Evolutionary conservation across 2,329 filamentous ascomycete species (phyloP).

Genomic region (Aspergillus quadricinctus): DNA sequence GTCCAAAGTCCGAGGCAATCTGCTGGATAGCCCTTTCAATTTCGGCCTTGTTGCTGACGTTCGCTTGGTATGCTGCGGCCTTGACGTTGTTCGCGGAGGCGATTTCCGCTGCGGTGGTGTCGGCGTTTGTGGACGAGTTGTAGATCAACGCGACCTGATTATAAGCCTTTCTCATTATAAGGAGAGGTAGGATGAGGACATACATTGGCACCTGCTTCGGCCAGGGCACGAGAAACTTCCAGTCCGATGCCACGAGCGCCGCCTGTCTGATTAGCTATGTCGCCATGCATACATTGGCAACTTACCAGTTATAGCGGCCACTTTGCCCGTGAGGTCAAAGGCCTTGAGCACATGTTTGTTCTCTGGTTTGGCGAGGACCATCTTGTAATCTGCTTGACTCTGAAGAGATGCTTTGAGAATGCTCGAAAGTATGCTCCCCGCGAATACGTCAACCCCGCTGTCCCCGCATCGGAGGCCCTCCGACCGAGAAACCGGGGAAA

Average conservation of each 20-base stretch:
- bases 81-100: conserved; percentile 23
- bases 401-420: not conserved
- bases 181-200: conserved; percentile 7
- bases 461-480: not conserved
- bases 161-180: not conserved
- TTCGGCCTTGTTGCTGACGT: conserved; percentile 26
- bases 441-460: not conserved
- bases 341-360: conserved; percentile 24
- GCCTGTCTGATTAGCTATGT: conserved; percentile 11
- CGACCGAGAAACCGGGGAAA: not conserved
- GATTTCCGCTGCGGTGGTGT: conserved; percentile 21
- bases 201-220: conserved; percentile 37
- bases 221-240: conserved; percentile 38
- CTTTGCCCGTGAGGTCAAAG: conserved; percentile 27
- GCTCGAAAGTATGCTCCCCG: not conserved
- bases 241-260: conserved; percentile 35
- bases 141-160: conserved; percentile 31
- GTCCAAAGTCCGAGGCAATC: conserved; percentile 39
- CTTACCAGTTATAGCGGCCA: conserved; percentile 23
- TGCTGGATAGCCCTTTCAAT: conserved; percentile 31
- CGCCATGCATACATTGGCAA: not conserved
- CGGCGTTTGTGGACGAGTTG: conserved; percentile 23
- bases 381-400: conserved; percentile 3
- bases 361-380: conserved; percentile 23
- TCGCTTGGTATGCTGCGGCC: conserved; percentile 31